These are phyloP conservation scores for Chrysoporthe puriensis DNA, from an alignment of 2,329 filamentous ascomycete species.

Conservation along the genomic window DNA sequence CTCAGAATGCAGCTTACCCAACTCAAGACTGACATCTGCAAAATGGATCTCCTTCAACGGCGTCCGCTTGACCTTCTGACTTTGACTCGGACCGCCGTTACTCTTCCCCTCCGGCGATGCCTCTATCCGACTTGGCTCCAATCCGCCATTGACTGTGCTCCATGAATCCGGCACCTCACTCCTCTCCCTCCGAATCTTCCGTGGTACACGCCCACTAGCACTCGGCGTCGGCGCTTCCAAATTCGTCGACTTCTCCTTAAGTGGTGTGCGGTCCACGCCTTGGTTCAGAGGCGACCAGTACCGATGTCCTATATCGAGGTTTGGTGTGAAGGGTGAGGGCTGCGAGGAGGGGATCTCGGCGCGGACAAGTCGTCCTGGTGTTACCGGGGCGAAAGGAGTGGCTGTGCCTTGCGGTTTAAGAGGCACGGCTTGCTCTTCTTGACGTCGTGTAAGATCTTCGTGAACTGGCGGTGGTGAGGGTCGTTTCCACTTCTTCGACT, in stretches of 20 bases:
- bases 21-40: constrained; percentile 24
- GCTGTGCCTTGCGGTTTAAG: constrained; percentile 19
- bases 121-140: constrained; percentile 12
- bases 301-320: constrained; percentile 39
- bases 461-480: not conserved
- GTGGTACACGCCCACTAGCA: constrained; percentile 28
- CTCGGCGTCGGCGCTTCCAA: constrained; percentile 32
- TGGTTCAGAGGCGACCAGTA: constrained; percentile 40
- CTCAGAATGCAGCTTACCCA: constrained; percentile 17
- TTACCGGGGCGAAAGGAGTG: constrained; percentile 46
- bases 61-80: constrained; percentile 10
- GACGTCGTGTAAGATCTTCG: not conserved
- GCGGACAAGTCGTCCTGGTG: constrained; percentile 33
- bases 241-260: constrained; percentile 42
- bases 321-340: constrained; percentile 46
- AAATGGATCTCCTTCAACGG: constrained; percentile 28
- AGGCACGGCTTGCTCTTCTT: not conserved
- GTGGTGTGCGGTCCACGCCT: constrained; percentile 40
- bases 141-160: constrained; percentile 39
- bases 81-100: not conserved
- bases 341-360: constrained; percentile 52
- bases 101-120: not conserved
- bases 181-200: constrained; percentile 33
- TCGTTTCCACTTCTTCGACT: constrained; percentile 20
- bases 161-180: constrained; percentile 52